Evolutionary conservation across 345 rosid genomes (phyloP).

Genomic region (Psidium guajava): DNA sequence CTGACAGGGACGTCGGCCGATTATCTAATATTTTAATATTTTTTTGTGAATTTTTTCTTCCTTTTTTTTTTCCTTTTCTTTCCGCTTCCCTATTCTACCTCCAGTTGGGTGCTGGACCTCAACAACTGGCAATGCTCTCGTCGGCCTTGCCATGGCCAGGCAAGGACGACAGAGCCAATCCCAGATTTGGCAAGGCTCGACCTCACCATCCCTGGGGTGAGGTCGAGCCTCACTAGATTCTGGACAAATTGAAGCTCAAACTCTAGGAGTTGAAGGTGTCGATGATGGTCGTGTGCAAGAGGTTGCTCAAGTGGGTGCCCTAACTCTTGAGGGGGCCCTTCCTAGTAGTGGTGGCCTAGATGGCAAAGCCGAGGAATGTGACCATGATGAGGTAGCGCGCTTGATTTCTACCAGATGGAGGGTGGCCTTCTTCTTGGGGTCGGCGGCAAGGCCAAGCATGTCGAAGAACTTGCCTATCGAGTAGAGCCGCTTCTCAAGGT

Average conservation of each 20-base stretch:
- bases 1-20: no score
- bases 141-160: no score
- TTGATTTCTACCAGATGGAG: conserved; percentile 96
- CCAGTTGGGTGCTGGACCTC: no score
- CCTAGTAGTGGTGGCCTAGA: conserved; percentile 83
- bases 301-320: conserved; percentile 97
- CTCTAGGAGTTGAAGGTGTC: conserved; percentile 54
- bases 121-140: no score
- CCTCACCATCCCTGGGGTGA: no score
- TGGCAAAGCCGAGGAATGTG: conserved; percentile 77
- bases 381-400: conserved; percentile 96
- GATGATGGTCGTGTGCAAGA: conserved; percentile 95
- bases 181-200: no score
- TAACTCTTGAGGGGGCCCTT: conserved; percentile 97
- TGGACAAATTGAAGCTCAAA: background rate
- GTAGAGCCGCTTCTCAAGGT: conserved; percentile 84
- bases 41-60: no score
- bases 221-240: background rate
- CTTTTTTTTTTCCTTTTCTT: no score
- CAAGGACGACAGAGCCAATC: no score
- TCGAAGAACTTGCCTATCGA: conserved; percentile 83
- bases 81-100: no score
- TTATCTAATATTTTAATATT: no score
- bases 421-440: conserved; percentile 80
- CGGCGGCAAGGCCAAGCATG: conserved; percentile 75